Evolutionary conservation across 345 rosid species (phyloP).

Genomic region (Arabis hirsuta): DNA sequence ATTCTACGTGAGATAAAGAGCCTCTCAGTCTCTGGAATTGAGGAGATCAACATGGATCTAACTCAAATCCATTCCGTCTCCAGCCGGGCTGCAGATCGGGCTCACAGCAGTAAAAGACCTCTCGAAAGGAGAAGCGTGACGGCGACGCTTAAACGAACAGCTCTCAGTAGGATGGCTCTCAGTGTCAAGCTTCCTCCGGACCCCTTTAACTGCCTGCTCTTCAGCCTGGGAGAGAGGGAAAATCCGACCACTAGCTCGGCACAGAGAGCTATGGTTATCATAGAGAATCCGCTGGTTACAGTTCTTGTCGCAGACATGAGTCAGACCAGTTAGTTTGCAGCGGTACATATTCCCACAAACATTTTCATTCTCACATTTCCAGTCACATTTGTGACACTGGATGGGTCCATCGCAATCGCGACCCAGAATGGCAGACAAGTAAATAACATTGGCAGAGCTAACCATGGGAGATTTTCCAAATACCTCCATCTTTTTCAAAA

Average conservation of each 20-base stretch:
- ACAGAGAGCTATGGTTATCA: slow-evolving; percentile 90
- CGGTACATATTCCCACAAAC: slow-evolving; percentile 90
- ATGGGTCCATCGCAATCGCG: slow-evolving; percentile 67
- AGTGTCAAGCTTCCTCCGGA: slow-evolving; percentile 91
- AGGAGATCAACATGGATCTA: slow-evolving; percentile 52
- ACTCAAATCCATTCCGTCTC: slow-evolving; percentile 96
- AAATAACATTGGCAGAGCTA: slow-evolving; percentile 82
- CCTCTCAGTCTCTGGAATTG: slow-evolving; percentile 31
- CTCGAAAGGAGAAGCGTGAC: slow-evolving; percentile 93
- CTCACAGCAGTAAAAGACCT: slow-evolving; percentile 86
- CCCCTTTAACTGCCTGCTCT: slow-evolving; percentile 95
- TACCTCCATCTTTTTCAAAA: slow-evolving; percentile 69
- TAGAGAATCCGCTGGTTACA: slow-evolving; percentile 97
- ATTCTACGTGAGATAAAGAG: slow-evolving; percentile 44
- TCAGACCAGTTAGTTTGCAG: slow-evolving; percentile 89
- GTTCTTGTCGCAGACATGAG: slow-evolving; percentile 99
- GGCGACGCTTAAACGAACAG: slow-evolving; percentile 86
- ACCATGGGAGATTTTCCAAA: slow-evolving; percentile 66
- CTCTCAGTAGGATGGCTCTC: slow-evolving; percentile 73
- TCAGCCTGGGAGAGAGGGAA: slow-evolving; percentile 77
- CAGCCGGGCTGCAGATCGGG: slow-evolving; percentile 92
- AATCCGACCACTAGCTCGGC: slow-evolving; percentile 84
- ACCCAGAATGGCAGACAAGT: slow-evolving; percentile 87
- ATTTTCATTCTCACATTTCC: slow-evolving; percentile 92
- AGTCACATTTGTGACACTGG: slow-evolving; percentile 83